Percentiles rank a stretch among this genome's conserved stretches.
phyloP scores from a whole-genome alignment of 305 asterid genomes.

The Fraxinus sp. region DNA sequence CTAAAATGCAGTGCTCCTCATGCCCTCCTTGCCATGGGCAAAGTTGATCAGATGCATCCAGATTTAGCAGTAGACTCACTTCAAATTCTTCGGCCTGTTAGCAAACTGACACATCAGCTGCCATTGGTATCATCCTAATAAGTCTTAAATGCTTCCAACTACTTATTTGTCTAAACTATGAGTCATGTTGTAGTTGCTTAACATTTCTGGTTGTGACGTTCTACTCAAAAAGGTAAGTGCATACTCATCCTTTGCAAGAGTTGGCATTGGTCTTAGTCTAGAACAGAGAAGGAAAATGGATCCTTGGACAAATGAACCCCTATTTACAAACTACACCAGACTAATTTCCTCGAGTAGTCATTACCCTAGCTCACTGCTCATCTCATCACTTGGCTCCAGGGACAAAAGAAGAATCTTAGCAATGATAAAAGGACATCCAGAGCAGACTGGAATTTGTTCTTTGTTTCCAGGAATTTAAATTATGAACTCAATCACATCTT shows the following conservation, averaged over 20 bases:
- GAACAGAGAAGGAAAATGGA: slow-evolving; percentile 91
- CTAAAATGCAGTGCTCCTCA: slow-evolving; percentile 81
- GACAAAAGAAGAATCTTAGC: neutral
- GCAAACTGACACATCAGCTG: slow-evolving; percentile 70
- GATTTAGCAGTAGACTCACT: slow-evolving; percentile 81
- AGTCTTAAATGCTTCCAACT: neutral
- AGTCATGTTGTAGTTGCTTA: slow-evolving; percentile 5
- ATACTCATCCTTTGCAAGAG: slow-evolving; percentile 86
- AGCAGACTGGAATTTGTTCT: slow-evolving; percentile 1
- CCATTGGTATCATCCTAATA: slow-evolving; percentile 62
- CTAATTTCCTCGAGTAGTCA: neutral
- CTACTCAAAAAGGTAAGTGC: slow-evolving; percentile 77
- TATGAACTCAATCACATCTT: neutral
- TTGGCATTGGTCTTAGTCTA: slow-evolving; percentile 58
- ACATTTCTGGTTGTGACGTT: slow-evolving; percentile 18
- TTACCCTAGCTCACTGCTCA: neutral
- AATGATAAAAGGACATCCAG: neutral
- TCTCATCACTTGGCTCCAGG: slow-evolving; percentile 2
- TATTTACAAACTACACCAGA: slow-evolving; percentile 86
- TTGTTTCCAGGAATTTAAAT: neutral
- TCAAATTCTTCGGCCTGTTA: slow-evolving; percentile 68
- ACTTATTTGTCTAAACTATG: neutral
- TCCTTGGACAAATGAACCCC: slow-evolving; percentile 80
- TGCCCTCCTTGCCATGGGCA: slow-evolving; percentile 93
- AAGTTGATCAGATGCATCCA: slow-evolving; percentile 83